A percentile compares a stretch with the other conserved stretches of the same genome.
Conservation (phyloP, 2,329 filamentous ascomycete genomes). For the Penicillium occitanis region DNA sequence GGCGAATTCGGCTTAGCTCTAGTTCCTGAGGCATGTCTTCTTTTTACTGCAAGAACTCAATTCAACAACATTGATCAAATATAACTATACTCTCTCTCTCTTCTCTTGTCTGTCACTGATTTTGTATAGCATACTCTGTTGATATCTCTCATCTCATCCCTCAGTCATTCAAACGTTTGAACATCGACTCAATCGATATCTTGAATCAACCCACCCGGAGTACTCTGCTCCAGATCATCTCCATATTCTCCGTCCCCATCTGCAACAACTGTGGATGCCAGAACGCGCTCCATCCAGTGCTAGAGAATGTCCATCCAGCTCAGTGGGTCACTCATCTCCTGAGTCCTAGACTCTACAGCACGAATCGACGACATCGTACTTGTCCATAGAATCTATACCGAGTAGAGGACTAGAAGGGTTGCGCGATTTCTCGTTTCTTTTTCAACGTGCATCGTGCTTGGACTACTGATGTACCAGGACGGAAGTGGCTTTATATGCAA, state of each 20-base stretch:
- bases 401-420: neutral
- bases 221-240: slow-evolving; percentile 11
- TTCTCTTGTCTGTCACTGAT: neutral
- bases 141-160: neutral
- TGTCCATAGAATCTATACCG: neutral
- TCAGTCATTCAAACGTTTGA: neutral
- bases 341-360: neutral
- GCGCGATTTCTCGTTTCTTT: slow-evolving; percentile 4
- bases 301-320: neutral
- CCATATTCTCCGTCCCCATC: neutral
- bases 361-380: slow-evolving; percentile 2
- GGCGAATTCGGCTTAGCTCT: neutral
- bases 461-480: neutral
- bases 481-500: neutral
- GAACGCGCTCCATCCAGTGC: neutral
- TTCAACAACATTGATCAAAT: neutral
- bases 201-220: neutral
- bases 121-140: neutral
- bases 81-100: neutral
- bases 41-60: neutral
- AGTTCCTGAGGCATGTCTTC: too few relatives aligned
- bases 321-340: neutral
- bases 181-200: neutral
- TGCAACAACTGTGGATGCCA: neutral
- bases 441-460: neutral